Evolutionary conservation across 1,284 basidiomycete genomes (phyloP).

Genomic region (Ustilago vetiveriae): DNA sequence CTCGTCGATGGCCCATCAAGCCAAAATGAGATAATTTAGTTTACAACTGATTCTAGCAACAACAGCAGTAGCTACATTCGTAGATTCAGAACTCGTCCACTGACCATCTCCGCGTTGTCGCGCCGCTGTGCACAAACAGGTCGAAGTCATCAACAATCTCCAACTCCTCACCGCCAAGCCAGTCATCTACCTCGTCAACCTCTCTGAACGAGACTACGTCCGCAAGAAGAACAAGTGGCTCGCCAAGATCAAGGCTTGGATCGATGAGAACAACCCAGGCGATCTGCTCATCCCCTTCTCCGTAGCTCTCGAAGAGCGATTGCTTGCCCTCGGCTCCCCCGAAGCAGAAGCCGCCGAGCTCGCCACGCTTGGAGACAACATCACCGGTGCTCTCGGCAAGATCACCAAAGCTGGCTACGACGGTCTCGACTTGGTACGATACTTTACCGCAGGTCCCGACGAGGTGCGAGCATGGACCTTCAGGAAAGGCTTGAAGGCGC

Average conservation of each 20-base stretch:
- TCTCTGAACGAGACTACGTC: conserved; percentile 92
- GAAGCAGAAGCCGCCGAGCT: conserved; percentile 63
- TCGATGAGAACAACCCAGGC: conserved; percentile 95
- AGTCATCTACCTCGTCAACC: conserved; percentile 97
- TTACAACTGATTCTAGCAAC: conserved; percentile 44
- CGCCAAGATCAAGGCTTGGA: conserved; percentile 98
- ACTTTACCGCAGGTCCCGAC: conserved; percentile 92
- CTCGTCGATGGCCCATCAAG: conserved; percentile 74
- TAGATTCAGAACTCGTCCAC: too few species aligned
- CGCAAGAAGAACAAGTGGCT: conserved; percentile 99
- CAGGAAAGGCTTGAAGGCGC: conserved; percentile 89
- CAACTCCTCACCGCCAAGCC: conserved; percentile 95
- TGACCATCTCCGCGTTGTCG: too few species aligned
- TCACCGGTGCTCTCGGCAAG: conserved; percentile 62
- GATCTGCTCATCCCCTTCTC: conserved; percentile 97
- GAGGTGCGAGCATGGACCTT: conserved; percentile 98
- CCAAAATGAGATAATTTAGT: conserved; percentile 62
- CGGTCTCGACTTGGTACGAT: conserved; percentile 62
- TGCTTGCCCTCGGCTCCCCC: conserved; percentile 70
- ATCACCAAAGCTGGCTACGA: conserved; percentile 66
- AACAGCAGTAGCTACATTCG: conserved; percentile 3
- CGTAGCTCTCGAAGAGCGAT: conserved; percentile 91
- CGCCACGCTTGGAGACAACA: conserved; percentile 57
- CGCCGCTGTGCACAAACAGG: too few species aligned
- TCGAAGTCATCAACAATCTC: conserved; percentile 93